phyloP scores from a whole-genome alignment of 176 grass and related monocot species.

The Lolium perenne region DNA sequence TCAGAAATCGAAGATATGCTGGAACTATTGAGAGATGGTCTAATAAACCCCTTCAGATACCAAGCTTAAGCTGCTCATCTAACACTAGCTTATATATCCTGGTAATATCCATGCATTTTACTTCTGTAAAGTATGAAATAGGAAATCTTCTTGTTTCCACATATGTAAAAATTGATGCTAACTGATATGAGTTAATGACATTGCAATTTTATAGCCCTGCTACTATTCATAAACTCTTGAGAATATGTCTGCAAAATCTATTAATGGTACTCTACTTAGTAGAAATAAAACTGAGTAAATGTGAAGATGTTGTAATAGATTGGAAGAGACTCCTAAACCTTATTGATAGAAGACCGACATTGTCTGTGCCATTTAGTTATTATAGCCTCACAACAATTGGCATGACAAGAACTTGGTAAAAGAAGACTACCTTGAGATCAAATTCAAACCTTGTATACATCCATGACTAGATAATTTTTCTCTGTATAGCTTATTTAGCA shows the following conservation, averaged over 20 bases:
- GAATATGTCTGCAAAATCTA: slow-evolving; percentile 13
- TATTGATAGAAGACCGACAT: neutral
- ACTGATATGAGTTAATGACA: neutral
- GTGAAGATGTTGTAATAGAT: neutral
- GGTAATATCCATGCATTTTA: slow-evolving; percentile 56
- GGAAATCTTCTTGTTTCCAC: neutral
- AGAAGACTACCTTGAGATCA: neutral
- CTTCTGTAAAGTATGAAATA: neutral
- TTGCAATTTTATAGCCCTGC: slow-evolving; percentile 5
- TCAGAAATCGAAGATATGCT: slow-evolving; percentile 60
- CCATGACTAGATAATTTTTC: neutral
- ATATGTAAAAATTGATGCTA: neutral
- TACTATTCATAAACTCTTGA: slow-evolving; percentile 1
- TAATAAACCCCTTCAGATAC: slow-evolving; percentile 67
- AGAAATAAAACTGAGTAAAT: neutral
- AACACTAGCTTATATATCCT: slow-evolving; percentile 77
- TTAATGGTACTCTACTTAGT: slow-evolving; percentile 9
- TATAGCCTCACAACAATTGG: neutral
- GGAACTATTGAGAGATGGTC: slow-evolving; percentile 93
- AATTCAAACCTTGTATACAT: slow-evolving; percentile 1
- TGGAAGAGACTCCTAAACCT: neutral
- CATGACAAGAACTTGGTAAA: neutral
- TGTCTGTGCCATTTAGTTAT: neutral
- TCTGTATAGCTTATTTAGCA: neutral
- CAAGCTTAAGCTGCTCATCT: slow-evolving; percentile 69